These are phyloP conservation scores for Nyssa sinensis DNA, from an alignment of 148 eudicot genomes.

Conservation along the genomic window DNA sequence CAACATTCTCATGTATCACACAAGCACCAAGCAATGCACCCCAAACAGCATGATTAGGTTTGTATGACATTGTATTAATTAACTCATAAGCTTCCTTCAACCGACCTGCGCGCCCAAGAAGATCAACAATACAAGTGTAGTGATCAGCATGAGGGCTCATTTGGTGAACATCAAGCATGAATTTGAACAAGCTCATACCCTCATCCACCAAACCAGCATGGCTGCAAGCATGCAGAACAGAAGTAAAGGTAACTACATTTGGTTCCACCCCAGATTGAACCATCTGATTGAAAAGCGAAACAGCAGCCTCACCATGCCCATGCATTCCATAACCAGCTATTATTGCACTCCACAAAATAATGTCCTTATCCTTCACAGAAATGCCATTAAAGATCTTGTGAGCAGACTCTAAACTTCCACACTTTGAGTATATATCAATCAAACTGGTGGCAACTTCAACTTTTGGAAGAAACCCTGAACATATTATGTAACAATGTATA, in stretches of 20 bases:
- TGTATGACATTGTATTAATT: constrained; percentile 49
- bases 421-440: constrained; percentile 56
- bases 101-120: constrained; percentile 64
- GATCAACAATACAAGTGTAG: constrained; percentile 71
- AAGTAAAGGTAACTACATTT: constrained; percentile 60
- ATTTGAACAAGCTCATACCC: constrained; percentile 45
- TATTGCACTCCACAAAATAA: constrained; percentile 57
- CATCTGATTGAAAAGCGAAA: constrained; percentile 53
- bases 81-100: constrained; percentile 50
- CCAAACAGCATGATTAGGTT: constrained; percentile 48
- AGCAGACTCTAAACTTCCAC: constrained; percentile 53
- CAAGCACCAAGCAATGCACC: constrained; percentile 66
- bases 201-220: constrained; percentile 68
- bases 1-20: constrained; percentile 48
- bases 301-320: constrained; percentile 48
- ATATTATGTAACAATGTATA: constrained; percentile 49
- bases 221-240: constrained; percentile 62
- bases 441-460: constrained; percentile 43
- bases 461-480: constrained; percentile 43
- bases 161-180: constrained; percentile 34
- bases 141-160: constrained; percentile 35
- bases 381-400: constrained; percentile 42
- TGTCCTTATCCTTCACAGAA: constrained; percentile 32
- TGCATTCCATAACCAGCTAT: constrained; percentile 62
- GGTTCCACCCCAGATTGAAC: constrained; percentile 51